Percentiles rank a stretch among this genome's conserved stretches.
Conservation (phyloP, 208 protist genomes). For the Herpetomonas samuelpessoai region DNA sequence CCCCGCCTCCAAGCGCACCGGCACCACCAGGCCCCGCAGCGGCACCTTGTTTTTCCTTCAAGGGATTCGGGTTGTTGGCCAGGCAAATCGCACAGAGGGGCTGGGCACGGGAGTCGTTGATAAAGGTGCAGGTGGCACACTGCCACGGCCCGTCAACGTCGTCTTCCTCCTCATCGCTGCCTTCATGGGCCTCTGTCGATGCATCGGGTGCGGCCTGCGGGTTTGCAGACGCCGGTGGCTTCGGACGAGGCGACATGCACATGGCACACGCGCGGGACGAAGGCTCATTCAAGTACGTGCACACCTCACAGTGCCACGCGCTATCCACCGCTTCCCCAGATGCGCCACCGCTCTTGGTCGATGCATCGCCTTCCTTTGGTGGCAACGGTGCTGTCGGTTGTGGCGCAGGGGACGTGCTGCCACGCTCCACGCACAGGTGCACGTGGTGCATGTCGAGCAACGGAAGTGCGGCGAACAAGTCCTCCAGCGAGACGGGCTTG, state of each 20-base stretch:
- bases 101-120: slow-evolving; percentile 40
- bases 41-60: slow-evolving; percentile 11
- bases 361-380: no score
- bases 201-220: neutral
- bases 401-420: no score
- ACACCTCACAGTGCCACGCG: slow-evolving; percentile 44
- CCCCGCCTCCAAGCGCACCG: neutral
- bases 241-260: slow-evolving; percentile 34
- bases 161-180: slow-evolving; percentile 20
- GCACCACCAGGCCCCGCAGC: neutral
- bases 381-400: no score
- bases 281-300: slow-evolving; percentile 46
- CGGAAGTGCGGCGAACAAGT: slow-evolving; percentile 20
- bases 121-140: slow-evolving; percentile 60
- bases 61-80: slow-evolving; percentile 38
- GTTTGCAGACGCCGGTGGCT: slow-evolving; percentile 4
- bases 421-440: slow-evolving; percentile 12
- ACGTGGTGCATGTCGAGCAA: slow-evolving; percentile 19
- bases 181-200: neutral
- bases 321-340: neutral
- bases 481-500: slow-evolving; percentile 11
- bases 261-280: slow-evolving; percentile 23
- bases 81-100: slow-evolving; percentile 48
- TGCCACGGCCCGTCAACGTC: slow-evolving; percentile 46
- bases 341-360: neutral